A percentile compares a stretch with the other conserved stretches of the same genome.
Conservation (phyloP, 371 early-diverging fungal genomes). For the Mucor irregularis region DNA sequence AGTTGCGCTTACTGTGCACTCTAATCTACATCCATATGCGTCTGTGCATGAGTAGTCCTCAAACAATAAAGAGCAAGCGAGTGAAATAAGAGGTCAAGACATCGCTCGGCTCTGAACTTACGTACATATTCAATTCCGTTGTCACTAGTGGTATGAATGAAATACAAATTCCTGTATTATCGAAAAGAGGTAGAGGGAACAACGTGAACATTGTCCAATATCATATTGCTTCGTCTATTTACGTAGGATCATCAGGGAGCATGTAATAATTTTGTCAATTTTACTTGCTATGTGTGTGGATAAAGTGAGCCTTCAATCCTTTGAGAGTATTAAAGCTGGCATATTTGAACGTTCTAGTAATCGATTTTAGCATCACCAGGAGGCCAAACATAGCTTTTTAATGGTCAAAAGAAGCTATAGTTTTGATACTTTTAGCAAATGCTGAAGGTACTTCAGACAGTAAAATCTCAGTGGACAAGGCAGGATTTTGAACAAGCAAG, state of each 20-base stretch:
- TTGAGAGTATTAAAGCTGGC: conserved; percentile 16
- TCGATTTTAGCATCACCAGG: conserved; percentile 4
- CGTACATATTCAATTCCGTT: too few species aligned
- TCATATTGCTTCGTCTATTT: conserved; percentile 7
- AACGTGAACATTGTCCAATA: conserved; percentile 16
- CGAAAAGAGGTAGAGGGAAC: too few species aligned
- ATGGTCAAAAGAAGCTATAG: conserved; percentile 15
- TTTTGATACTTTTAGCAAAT: conserved; percentile 12
- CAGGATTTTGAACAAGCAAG: conserved; percentile 1
- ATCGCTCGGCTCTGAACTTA: too few species aligned
- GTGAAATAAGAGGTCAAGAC: too few species aligned
- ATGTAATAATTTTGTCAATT: conserved; percentile 8
- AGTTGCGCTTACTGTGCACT: too few species aligned
- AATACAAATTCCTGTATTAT: too few species aligned
- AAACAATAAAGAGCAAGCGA: too few species aligned
- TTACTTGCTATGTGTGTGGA: conserved; percentile 12
- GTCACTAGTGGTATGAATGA: too few species aligned
- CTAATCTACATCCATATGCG: too few species aligned
- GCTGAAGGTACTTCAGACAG: conserved; percentile 20
- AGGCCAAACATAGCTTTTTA: conserved; percentile 21
- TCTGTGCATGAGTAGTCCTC: too few species aligned
- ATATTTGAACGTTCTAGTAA: conserved; percentile 10
- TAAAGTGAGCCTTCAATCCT: conserved; percentile 9
- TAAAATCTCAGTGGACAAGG: conserved; percentile 9
- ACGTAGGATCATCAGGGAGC: conserved; percentile 1